Conservation (phyloP, 1,139 yeast genomes). For the Geotrichum fermentans region DNA sequence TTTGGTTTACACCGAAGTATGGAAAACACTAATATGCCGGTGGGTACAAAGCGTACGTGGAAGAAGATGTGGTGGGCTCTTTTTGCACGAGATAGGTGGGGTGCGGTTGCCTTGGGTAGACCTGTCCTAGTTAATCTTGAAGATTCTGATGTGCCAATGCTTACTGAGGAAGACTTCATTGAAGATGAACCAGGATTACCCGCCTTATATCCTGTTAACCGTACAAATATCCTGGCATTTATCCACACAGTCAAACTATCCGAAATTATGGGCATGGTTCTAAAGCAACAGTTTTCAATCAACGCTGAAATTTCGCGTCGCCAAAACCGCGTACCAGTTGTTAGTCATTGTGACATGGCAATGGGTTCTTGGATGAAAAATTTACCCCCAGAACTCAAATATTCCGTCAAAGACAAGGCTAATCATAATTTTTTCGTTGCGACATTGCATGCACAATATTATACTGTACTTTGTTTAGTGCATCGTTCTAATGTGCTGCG, state of each 20-base stretch:
- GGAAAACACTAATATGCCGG: slow-evolving; percentile 31
- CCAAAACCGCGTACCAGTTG: slow-evolving; percentile 48
- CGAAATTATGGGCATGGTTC: slow-evolving; percentile 68
- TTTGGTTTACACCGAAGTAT: slow-evolving; percentile 64
- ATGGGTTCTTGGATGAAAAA: slow-evolving; percentile 76
- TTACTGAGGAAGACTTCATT: slow-evolving; percentile 58
- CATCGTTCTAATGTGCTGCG: slow-evolving; percentile 63
- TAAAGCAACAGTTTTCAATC: slow-evolving; percentile 67
- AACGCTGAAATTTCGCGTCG: slow-evolving; percentile 56
- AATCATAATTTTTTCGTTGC: slow-evolving; percentile 56
- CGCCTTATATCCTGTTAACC: slow-evolving; percentile 45
- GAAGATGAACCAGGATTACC: slow-evolving; percentile 51
- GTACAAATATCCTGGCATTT: slow-evolving; percentile 51
- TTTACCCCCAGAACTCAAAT: slow-evolving; percentile 61
- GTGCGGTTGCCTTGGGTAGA: slow-evolving; percentile 73
- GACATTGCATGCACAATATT: slow-evolving; percentile 64
- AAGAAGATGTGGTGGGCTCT: slow-evolving; percentile 78
- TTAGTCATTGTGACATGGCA: slow-evolving; percentile 70
- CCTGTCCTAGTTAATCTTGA: slow-evolving; percentile 66
- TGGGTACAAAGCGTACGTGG: slow-evolving; percentile 55
- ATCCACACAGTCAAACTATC: slow-evolving; percentile 64
- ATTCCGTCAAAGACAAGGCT: slow-evolving; percentile 52
- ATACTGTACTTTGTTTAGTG: slow-evolving; percentile 63
- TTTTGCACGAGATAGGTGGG: slow-evolving; percentile 64
- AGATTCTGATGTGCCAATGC: slow-evolving; percentile 76